Conservation (phyloP, 1,284 basidiomycete genomes). For the Ustilago loliicola region DNA sequence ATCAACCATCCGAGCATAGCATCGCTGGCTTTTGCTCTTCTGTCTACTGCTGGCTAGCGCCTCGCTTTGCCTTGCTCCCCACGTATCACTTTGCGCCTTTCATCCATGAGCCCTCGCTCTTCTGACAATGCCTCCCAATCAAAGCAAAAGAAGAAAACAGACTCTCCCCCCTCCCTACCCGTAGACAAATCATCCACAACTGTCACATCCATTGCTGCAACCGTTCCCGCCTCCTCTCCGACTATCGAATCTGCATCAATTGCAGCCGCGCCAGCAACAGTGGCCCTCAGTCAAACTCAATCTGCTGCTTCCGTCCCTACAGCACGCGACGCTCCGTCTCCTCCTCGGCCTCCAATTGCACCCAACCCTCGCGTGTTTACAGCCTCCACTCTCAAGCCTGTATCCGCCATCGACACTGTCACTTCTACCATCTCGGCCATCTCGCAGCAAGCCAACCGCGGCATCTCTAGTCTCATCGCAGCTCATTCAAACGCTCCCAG, state of each 20-base stretch:
- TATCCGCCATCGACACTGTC: conserved; percentile 40
- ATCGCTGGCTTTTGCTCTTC: background rate
- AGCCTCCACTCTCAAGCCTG: conserved; percentile 36
- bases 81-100: conserved; percentile 10
- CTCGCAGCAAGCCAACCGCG: conserved; percentile 47
- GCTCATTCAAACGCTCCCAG: conserved; percentile 16
- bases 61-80: background rate
- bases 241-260: background rate
- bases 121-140: conserved; percentile 28
- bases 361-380: conserved; percentile 26
- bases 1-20: background rate
- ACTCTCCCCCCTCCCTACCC: conserved; percentile 1
- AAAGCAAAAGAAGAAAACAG: conserved; percentile 44
- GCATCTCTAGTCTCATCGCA: conserved; percentile 38
- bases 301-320: background rate
- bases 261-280: conserved; percentile 6
- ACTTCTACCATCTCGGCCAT: conserved; percentile 46
- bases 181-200: conserved; percentile 6
- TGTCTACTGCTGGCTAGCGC: background rate
- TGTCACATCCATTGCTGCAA: background rate
- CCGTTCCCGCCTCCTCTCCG: background rate
- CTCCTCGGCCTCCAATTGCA: background rate
- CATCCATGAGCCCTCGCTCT: conserved; percentile 43
- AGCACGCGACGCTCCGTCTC: background rate
- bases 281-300: background rate